Base-by-base conservation (phyloP, 2,329 filamentous ascomycete genomes). In the Colletotrichum liaoningense region DNA sequence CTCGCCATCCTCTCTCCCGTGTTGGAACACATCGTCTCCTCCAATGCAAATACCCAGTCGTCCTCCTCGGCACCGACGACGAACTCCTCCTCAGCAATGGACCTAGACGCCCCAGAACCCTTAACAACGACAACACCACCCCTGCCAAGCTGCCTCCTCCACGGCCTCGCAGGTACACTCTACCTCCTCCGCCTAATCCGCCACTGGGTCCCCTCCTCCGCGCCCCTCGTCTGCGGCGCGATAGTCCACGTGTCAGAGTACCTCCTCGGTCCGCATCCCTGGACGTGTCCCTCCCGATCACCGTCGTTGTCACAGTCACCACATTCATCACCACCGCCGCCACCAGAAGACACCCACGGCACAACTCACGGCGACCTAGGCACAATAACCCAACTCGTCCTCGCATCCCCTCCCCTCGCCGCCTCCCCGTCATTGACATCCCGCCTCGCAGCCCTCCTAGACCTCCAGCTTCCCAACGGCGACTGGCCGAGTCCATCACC, bases 351-450 rank as follows among this genome's bases (percentile, higher is more conserved):
- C n/a, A 19, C 5, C 77, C 84, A 93, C 46, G 93, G 93, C 1
- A 90, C 92, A 5, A 89, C 88, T 0, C 92, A 94, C 78, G 93
- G 93, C 8, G 87, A 89, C 14, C 89, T 94, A 30, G 91, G 93
- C 5, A 93, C 93, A 79, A 86, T 94, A 69, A 91, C 89, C n/a
- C 93, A 94, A 80, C 83, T 94, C 16, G 86, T 93, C 1, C 83
- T 89, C 26, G 90, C 90, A 2, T 86, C 88, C 68, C 88, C 90
- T 0, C 81, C 83, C 5, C 85, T 88, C 74, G 90, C 91, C 14
- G 38, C 38, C 14, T 42, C 38, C 1, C 80, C 85, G 1, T 84
- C 86, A 59, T 81, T 94, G 3, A 86, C 89, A 74, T 81, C 82
- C 4, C 85, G 88, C 24, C 79, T 94, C 5, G 84, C 85, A 1